Evolutionary conservation across 768 basidiomycete genomes (phyloP).

Genomic region (Podaxis mareebaensis): DNA sequence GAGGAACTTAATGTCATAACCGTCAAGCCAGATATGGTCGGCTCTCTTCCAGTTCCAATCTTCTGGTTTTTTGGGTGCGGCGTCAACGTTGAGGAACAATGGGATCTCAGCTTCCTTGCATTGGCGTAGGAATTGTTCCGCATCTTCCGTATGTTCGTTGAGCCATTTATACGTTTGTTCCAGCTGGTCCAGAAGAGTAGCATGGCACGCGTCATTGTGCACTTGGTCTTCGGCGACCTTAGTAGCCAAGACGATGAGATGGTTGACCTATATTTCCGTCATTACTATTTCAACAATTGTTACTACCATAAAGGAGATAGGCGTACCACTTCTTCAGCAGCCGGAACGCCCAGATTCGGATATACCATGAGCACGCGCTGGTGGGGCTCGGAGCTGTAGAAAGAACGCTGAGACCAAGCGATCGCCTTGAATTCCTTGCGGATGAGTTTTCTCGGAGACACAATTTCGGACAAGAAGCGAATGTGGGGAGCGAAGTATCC

Average conservation of each 20-base stretch:
- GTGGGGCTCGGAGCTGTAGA: slow-evolving; percentile 19
- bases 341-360: slow-evolving; percentile 32
- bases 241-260: slow-evolving; percentile 35
- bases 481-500: slow-evolving; percentile 8
- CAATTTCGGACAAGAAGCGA: slow-evolving; percentile 10
- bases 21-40: slow-evolving; percentile 38
- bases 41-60: slow-evolving; percentile 43
- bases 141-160: slow-evolving; percentile 26
- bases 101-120: slow-evolving; percentile 25
- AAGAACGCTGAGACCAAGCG: slow-evolving; percentile 26
- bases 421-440: slow-evolving; percentile 20
- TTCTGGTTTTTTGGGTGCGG: slow-evolving; percentile 29
- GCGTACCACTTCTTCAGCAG: slow-evolving; percentile 43
- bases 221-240: slow-evolving; percentile 23
- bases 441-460: slow-evolving; percentile 22
- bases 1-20: slow-evolving; percentile 28
- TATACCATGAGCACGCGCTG: slow-evolving; percentile 19
- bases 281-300: background rate
- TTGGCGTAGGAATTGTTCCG: slow-evolving; percentile 20
- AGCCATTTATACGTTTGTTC: slow-evolving; percentile 46
- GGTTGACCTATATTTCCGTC: slow-evolving; percentile 34
- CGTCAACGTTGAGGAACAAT: slow-evolving; percentile 47
- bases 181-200: slow-evolving; percentile 37
- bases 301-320: slow-evolving; percentile 9
- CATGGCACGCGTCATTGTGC: slow-evolving; percentile 22